Percentiles rank a stretch among this genome's conserved stretches.
These are phyloP conservation scores for sunflower (Helianthus annuus) DNA, from an alignment of 129 eudicot species.

Conservation along the genomic window HanXRQr2.0-SUNRISE NC_035443.2:11337025-11337524, in stretches of 20 bases:
- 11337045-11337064: conserved; percentile 17
- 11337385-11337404: no score
- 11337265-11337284: not conserved
- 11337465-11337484: no score
- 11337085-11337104: conserved; percentile 31
- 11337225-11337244: conserved; percentile 36
- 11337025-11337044: no score
- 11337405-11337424: no score
- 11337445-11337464: no score
- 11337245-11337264: conserved; percentile 16
- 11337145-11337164: conserved; percentile 76
- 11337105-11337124: conserved; percentile 39
- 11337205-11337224: conserved; percentile 55
- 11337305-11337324: no score
- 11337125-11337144: conserved; percentile 83
- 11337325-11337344: no score
- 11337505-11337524: no score
- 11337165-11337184: conserved; percentile 65
- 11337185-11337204: conserved; percentile 43
- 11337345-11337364: no score
- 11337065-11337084: conserved; percentile 9
- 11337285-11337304: not conserved
- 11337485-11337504: no score
- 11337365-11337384: no score
- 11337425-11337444: no score